These are phyloP conservation scores for Cocos nucifera DNA, from an alignment of 176 grass and related monocot genomes.

Conservation along the genomic window DNA sequence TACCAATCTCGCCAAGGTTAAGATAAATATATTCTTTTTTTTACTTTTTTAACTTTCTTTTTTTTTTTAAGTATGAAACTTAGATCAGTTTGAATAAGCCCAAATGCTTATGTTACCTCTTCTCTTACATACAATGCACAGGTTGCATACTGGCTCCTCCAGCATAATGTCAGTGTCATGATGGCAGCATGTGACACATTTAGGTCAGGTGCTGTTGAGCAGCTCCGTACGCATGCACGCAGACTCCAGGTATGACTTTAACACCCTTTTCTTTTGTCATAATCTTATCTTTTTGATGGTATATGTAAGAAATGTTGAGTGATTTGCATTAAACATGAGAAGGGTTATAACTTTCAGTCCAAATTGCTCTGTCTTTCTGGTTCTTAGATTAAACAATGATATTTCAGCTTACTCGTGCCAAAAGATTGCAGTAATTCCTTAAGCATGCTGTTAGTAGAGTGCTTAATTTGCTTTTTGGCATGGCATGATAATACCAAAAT, in stretches of 20 bases:
- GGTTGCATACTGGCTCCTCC: conserved; percentile 94
- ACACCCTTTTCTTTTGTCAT: no score
- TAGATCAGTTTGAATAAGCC: no score
- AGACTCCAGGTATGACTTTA: conserved; percentile 34
- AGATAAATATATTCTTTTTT: no score
- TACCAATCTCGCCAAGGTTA: conserved; percentile 89
- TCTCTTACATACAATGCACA: conserved; percentile 11
- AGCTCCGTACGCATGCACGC: conserved; percentile 43
- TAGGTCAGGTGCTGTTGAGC: conserved; percentile 72
- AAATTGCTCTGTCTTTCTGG: background rate
- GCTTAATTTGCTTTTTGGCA: no score
- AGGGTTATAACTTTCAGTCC: background rate
- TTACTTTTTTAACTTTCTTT: no score
- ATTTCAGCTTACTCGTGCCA: background rate
- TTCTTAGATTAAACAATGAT: background rate
- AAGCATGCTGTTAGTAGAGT: no score
- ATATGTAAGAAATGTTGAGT: no score
- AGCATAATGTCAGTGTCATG: conserved; percentile 87
- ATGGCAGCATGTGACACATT: conserved; percentile 92
- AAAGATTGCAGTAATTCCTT: background rate
- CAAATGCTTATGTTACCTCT: no score
- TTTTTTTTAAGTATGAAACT: no score
- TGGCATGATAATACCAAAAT: no score
- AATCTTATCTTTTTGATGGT: no score
- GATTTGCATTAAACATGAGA: no score